Evolutionary conservation across 2,329 filamentous ascomycete species (phyloP).

Genomic region (Pyrenophora tritici-repentis): DNA sequence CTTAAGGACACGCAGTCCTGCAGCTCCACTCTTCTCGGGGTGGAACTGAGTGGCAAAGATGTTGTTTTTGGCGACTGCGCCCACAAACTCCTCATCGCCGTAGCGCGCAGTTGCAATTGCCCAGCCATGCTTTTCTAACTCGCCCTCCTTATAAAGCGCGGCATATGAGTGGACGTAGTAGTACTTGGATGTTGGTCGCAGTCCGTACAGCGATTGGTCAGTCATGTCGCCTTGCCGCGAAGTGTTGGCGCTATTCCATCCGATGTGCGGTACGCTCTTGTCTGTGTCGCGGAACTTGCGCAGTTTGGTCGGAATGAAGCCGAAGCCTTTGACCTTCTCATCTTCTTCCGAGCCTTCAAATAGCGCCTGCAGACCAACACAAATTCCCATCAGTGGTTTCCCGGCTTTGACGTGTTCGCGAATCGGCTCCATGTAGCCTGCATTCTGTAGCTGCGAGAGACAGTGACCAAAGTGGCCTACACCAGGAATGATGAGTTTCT

Average conservation of each 20-base stretch:
- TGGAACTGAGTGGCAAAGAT: constrained; percentile 95
- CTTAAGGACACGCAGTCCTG: constrained; percentile 80
- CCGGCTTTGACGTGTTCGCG: constrained; percentile 80
- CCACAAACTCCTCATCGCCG: constrained; percentile 86
- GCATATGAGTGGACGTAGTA: constrained; percentile 99
- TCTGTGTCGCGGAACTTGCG: constrained; percentile 74
- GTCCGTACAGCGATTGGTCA: constrained; percentile 71
- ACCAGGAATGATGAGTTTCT: constrained; percentile 94
- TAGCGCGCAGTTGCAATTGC: constrained; percentile 89
- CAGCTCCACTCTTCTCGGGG: constrained; percentile 93
- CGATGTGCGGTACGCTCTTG: constrained; percentile 98
- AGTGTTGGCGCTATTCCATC: constrained; percentile 90
- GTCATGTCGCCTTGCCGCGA: constrained; percentile 48
- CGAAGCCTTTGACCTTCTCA: constrained; percentile 71
- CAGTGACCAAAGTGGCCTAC: constrained; percentile 99
- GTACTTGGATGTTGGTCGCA: constrained; percentile 85
- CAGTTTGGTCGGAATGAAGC: constrained; percentile 72
- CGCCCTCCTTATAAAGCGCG: constrained; percentile 72
- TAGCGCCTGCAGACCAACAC: constrained; percentile 88
- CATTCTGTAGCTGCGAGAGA: constrained; percentile 77
- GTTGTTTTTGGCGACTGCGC: constrained; percentile 83
- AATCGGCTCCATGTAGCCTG: constrained; percentile 84
- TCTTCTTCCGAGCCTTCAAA: constrained; percentile 87
- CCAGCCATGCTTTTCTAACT: constrained; percentile 84
- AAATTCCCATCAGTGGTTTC: constrained; percentile 99